phyloP scores from a whole-genome alignment of 306 rosid genomes.

The Nissolia schottii region DNA sequence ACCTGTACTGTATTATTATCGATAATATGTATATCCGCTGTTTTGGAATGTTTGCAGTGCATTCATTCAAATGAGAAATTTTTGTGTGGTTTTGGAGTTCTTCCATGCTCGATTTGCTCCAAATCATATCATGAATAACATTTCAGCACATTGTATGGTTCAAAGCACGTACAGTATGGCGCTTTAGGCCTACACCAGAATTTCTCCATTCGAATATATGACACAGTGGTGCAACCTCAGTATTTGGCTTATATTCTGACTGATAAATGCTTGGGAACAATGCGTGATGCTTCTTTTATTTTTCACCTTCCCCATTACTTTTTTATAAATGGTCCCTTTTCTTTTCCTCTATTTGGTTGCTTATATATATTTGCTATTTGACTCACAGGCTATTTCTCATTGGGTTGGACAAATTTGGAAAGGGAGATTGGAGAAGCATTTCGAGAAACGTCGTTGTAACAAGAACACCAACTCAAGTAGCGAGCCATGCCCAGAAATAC shows the following conservation, averaged over 20 bases:
- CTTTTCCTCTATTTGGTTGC: no score
- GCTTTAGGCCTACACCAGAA: no score
- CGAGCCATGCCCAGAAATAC: slow-evolving; percentile 97
- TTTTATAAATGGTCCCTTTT: neutral
- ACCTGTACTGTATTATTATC: no score
- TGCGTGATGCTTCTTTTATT: neutral
- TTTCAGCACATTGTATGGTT: no score
- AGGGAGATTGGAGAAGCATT: slow-evolving; percentile 99
- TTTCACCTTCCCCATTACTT: neutral
- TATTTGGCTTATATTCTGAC: neutral
- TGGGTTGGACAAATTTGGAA: slow-evolving; percentile 66
- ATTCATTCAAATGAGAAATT: neutral
- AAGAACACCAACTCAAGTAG: slow-evolving; percentile 92
- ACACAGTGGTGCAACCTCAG: neutral
- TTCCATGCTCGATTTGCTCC: no score
- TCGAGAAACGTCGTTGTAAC: slow-evolving; percentile 83
- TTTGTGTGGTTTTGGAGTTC: no score
- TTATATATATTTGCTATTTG: no score
- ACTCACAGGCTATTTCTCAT: slow-evolving; percentile 58
- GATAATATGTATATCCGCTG: neutral
- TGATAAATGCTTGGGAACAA: neutral
- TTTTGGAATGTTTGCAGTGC: neutral
- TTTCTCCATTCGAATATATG: no score
- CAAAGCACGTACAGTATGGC: no score
- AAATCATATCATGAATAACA: no score